Evolutionary conservation across 129 eudicot species (phyloP), one percentile per base, ranked within the genome.

Genomic region (Flaveria bidentis): DNA sequence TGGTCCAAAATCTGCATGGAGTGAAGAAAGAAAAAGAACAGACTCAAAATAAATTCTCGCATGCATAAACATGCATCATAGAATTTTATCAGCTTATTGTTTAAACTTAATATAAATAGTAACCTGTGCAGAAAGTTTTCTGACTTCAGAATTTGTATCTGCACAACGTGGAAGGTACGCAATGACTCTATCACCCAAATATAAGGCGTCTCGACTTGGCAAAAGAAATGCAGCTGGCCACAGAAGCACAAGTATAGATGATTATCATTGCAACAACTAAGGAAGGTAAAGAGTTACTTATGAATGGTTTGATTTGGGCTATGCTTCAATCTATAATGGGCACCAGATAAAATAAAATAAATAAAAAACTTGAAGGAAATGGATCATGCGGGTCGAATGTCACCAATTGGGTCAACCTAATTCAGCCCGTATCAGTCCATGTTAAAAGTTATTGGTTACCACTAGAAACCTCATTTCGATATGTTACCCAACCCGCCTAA

Each of bases 111-210:
- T 67, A 20, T 53, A 42, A 55, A 49, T 30, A 80, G 90, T 44
- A 46, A 89, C 99, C 99, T 91, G 96, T 58, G 88, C 90, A 81
- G 96, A 91, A 74, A 79, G 44, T 79, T 91, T 95, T 85, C 97
- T 83, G 73, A 95, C 97, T 84, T 91, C 94, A 66, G 99, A 83
- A 89, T 87, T 89, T 62, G 96, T 81, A 82, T 95, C 97, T 15
- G 96, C 96, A 80, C 97, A 95, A 17, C 99, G 97, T 56, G 99
- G 97, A 77, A 95, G 93, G 81, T 95, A 95, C 25, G 81, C 78
- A 68, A 86, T 90, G 66, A 89, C 87, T 83, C 99, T 87, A 65
- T 91, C 97, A 66, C 99, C 99, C 85, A 95, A 74, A 45, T 84
- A 79, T 82, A 95, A 83, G 69, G 99, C 91, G 57, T 89, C 99